These are phyloP conservation scores for Picea engelmannii DNA, from an alignment of 83 land plant genomes.

Conservation along the genomic window DNA sequence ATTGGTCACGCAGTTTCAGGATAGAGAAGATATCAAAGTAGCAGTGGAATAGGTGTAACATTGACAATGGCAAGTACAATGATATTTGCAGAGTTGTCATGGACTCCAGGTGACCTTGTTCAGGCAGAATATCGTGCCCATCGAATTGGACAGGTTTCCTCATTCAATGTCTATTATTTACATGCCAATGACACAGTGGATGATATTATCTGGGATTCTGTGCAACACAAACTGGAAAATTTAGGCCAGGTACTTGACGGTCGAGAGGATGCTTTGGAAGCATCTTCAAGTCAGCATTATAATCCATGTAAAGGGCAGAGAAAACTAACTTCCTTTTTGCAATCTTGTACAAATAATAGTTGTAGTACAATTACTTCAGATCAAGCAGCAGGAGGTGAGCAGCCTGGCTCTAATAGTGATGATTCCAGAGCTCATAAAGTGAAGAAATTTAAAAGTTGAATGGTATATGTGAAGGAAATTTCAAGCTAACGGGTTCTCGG, in stretches of 20 bases:
- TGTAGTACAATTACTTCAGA: background rate
- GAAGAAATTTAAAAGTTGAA: too few relatives aligned
- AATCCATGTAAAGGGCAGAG: constrained; percentile 10
- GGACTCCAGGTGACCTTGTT: constrained; percentile 97
- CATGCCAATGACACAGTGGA: constrained; percentile 94
- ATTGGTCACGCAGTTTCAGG: constrained; percentile 81
- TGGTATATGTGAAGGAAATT: too few relatives aligned
- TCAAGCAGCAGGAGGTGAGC: background rate
- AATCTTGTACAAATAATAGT: constrained; percentile 30
- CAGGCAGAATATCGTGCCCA: constrained; percentile 99
- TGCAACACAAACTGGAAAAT: constrained; percentile 88
- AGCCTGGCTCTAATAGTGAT: background rate
- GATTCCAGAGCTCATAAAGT: background rate
- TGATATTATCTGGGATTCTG: constrained; percentile 91
- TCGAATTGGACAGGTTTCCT: constrained; percentile 97
- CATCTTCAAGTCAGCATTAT: too few relatives aligned
- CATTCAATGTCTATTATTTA: constrained; percentile 85
- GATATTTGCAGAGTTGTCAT: constrained; percentile 95
- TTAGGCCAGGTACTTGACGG: constrained; percentile 94
- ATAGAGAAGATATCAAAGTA: constrained; percentile 68
- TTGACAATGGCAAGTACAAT: constrained; percentile 98
- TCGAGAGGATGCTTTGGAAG: constrained; percentile 55
- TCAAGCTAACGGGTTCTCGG: too few relatives aligned
- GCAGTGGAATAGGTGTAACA: constrained; percentile 93
- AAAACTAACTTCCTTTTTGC: constrained; percentile 54